Conservation (phyloP, 495 filamentous ascomycete species). For the Penicillium diatomitis region DNA sequence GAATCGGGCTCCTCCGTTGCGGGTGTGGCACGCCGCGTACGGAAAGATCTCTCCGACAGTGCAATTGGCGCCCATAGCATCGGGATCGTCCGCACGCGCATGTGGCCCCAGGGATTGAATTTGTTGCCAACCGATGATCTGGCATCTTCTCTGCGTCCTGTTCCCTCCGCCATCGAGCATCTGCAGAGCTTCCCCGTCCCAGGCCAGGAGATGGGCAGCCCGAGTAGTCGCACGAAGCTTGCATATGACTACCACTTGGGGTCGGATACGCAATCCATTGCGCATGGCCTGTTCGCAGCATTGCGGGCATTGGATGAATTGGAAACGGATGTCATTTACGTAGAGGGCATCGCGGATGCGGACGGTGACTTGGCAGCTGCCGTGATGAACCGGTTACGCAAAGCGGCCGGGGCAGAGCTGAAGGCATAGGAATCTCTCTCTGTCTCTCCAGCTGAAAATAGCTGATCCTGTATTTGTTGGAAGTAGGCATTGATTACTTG, state of each 20-base stretch:
- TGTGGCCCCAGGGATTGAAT: constrained; percentile 32
- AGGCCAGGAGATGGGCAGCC: constrained; percentile 18
- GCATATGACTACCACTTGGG: constrained; percentile 54
- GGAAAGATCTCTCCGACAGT: constrained; percentile 27
- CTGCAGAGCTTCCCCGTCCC: constrained; percentile 26
- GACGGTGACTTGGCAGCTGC: constrained; percentile 80
- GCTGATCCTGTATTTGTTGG: neutral
- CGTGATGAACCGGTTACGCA: constrained; percentile 90
- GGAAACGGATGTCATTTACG: constrained; percentile 75
- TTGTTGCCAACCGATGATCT: constrained; percentile 20
- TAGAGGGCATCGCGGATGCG: constrained; percentile 74
- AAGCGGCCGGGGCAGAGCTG: constrained; percentile 59
- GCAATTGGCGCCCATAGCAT: constrained; percentile 32
- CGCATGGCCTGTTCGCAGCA: constrained; percentile 77
- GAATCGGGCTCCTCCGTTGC: constrained; percentile 41
- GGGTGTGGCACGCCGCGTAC: constrained; percentile 23
- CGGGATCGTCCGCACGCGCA: constrained; percentile 38
- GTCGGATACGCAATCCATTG: constrained; percentile 57
- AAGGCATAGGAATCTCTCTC: constrained; percentile 15
- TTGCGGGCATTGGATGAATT: constrained; percentile 74
- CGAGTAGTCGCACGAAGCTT: constrained; percentile 19
- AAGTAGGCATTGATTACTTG: neutral
- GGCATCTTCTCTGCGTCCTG: constrained; percentile 13
- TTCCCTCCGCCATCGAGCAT: constrained; percentile 20
- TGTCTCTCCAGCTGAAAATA: neutral